A percentile compares a stretch with the other conserved stretches of the same genome.
Conservation (phyloP, 2,329 filamentous ascomycete species). For the Epichloe sp. region DNA sequence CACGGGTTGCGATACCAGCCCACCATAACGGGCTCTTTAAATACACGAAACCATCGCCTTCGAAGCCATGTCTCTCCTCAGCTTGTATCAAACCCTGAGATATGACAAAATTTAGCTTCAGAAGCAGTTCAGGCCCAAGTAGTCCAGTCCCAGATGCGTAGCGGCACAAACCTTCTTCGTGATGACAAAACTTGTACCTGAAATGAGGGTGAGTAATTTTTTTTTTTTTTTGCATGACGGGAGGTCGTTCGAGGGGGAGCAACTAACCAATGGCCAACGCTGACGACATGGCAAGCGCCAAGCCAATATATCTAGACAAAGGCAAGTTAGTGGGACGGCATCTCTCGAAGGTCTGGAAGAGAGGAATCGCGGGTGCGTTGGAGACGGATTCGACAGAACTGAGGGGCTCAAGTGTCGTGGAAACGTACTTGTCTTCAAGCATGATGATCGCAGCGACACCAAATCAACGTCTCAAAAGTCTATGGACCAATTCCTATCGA, state of each 20-base stretch:
- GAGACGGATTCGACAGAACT: background rate
- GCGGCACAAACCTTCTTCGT: slow-evolving; percentile 69
- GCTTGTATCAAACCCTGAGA: slow-evolving; percentile 74
- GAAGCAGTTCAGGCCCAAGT: too few relatives aligned
- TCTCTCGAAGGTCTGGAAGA: too few relatives aligned
- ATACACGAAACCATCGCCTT: slow-evolving; percentile 92
- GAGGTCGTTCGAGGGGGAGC: background rate
- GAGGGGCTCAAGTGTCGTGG: background rate
- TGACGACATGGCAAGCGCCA: slow-evolving; percentile 61
- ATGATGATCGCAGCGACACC: slow-evolving; percentile 11
- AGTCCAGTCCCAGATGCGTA: background rate
- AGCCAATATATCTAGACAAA: slow-evolving; percentile 54
- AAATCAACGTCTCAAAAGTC: background rate
- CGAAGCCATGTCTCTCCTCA: slow-evolving; percentile 84
- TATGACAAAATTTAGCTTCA: too few relatives aligned
- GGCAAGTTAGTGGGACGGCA: background rate
- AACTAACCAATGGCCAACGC: slow-evolving; percentile 62
- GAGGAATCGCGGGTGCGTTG: background rate
- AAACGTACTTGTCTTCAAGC: slow-evolving; percentile 27
- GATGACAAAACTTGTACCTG: slow-evolving; percentile 94
- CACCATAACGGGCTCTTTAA: slow-evolving; percentile 94
- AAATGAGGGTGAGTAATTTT: slow-evolving; percentile 10
- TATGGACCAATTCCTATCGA: background rate
- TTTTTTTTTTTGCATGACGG: slow-evolving; percentile 1
- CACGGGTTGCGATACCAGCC: slow-evolving; percentile 83